Evolutionary conservation across 768 basidiomycete species (phyloP), one percentile per base, ranked within the genome.

Genomic region (Phylloporus sp.): DNA sequence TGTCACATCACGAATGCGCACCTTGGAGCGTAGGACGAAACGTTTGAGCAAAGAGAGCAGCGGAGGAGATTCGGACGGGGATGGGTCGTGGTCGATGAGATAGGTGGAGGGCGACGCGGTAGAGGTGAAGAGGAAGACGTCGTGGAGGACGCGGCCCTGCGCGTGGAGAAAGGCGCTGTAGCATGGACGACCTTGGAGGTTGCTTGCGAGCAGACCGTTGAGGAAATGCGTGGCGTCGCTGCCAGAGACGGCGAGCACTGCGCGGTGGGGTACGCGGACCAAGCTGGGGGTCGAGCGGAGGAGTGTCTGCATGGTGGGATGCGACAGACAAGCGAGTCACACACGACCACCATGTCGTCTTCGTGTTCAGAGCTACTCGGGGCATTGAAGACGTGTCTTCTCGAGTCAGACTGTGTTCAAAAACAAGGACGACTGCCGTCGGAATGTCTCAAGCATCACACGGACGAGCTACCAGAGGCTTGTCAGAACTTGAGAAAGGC

Each of bases 71-170:
- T 84, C 80, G 26, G 85, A 78, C 1, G 78, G 66, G 42, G 81
- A 73, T 11, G 80, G 69, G 65, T 94, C 84, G 61, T 85, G 83
- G 64, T 91, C 90, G 52, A 91, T 67, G 41, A 91, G 69, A 64
- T 85, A 91, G 16, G 79, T 80, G 15, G 75, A 68, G 12, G 80
- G 73, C 18, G 69, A 69, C 39, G 71, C 71, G 10, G 73, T 69
- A 26, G 76, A 73, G 13, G 86, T 82, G 66, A 91, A 90, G 55
- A 97, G 75, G 70, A 98, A 94, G 45, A 87, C 71, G 67, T 97
- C 95, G 64, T 93, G 86, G 41, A 97, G 73, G 27, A 98, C 83
- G 64, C 94, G 80, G 35, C 95, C 95, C 93, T 91, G 88, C 47
- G 91, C 85, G 63, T 89, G 85, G 15, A 94, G 71, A 63, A 93